phyloP scores from a whole-genome alignment of 179 eudicot genomes.

The Kewa caespitosa region DNA sequence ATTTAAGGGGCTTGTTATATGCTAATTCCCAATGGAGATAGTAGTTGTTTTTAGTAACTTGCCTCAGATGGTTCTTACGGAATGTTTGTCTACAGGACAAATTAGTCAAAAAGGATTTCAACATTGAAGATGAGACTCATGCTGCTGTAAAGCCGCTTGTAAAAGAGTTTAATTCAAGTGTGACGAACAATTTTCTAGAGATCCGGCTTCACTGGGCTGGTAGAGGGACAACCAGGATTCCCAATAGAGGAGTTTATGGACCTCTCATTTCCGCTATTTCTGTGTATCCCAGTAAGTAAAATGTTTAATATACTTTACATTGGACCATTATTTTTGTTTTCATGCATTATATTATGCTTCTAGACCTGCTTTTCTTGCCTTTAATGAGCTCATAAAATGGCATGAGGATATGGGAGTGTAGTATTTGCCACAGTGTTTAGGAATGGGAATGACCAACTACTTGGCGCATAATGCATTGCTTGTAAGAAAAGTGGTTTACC shows the following conservation, averaged over 20 bases:
- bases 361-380: not conserved
- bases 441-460: not conserved
- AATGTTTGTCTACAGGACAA: conserved; percentile 30
- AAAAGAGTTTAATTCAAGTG: conserved; percentile 26
- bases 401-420: not conserved
- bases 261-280: conserved; percentile 78
- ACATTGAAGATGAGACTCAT: conserved; percentile 37
- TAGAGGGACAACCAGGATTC: conserved; percentile 70
- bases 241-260: conserved; percentile 68
- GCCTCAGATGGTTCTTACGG: conserved; percentile 10
- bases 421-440: too few species aligned
- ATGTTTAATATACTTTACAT: not conserved
- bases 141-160: conserved; percentile 32
- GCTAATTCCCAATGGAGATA: too few species aligned
- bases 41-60: too few species aligned
- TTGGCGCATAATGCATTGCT: too few species aligned
- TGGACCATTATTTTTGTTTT: not conserved
- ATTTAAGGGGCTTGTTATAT: too few species aligned
- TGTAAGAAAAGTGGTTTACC: too few species aligned
- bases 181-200: conserved; percentile 45
- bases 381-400: not conserved
- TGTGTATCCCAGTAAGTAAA: conserved; percentile 58
- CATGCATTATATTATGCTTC: not conserved
- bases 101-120: conserved; percentile 39
- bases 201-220: conserved; percentile 69